These are phyloP conservation scores for Hygrocybe punicea DNA, from an alignment of 768 basidiomycete species.

Conservation along the genomic window DNA sequence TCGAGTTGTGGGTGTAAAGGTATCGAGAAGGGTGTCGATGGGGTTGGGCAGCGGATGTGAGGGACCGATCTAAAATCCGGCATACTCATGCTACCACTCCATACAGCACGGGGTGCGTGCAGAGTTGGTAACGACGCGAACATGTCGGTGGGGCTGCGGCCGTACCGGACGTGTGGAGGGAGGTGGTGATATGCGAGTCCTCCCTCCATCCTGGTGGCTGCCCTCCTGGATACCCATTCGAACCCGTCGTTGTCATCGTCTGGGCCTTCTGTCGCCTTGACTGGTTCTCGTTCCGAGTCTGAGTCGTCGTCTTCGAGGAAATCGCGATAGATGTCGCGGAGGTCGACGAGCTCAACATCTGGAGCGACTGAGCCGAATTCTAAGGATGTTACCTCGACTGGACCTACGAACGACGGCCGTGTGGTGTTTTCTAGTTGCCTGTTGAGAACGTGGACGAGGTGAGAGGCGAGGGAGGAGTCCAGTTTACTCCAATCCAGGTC, in stretches of 20 bases:
- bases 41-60: conserved; percentile 35
- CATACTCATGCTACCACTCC: conserved; percentile 38
- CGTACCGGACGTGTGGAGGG: conserved; percentile 71
- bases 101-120: conserved; percentile 44
- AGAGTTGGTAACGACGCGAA: conserved; percentile 53
- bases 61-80: conserved; percentile 36
- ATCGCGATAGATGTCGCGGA: conserved; percentile 91
- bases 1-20: conserved; percentile 8
- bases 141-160: conserved; percentile 54
- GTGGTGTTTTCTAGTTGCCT: conserved; percentile 63
- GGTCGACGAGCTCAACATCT: conserved; percentile 84
- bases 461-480: conserved; percentile 63
- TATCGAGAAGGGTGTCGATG: conserved; percentile 32
- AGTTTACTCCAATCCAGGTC: conserved; percentile 92
- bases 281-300: conserved; percentile 46
- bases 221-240: conserved; percentile 76
- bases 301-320: conserved; percentile 77
- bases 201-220: conserved; percentile 49
- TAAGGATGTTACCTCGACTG: conserved; percentile 79
- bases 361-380: conserved; percentile 84
- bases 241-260: conserved; percentile 76
- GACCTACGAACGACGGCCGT: conserved; percentile 93
- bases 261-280: conserved; percentile 48
- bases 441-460: conserved; percentile 75
- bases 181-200: conserved; percentile 64